Evolutionary conservation across 345 rosid species (phyloP).

Genomic region (Syzygium jambos): DNA sequence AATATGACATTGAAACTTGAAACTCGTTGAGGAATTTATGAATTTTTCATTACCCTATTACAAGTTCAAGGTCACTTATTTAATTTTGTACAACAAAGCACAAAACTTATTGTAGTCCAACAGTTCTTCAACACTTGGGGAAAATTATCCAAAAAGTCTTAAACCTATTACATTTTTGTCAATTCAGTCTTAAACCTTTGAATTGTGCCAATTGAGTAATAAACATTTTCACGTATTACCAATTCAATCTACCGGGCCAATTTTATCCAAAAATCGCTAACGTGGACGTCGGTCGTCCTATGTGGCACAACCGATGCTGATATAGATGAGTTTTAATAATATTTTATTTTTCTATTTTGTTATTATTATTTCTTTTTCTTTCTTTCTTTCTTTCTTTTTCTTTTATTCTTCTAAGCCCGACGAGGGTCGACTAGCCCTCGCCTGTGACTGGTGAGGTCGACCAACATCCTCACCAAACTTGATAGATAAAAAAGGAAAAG

Average conservation of each 20-base stretch:
- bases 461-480: background rate
- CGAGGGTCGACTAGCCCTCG: too few species aligned
- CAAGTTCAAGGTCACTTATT: background rate
- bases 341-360: too few species aligned
- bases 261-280: accelerated
- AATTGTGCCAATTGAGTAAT: too few species aligned
- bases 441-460: accelerated
- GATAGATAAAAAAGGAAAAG: background rate
- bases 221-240: too few species aligned
- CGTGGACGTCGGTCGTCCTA: accelerated
- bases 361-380: too few species aligned
- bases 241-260: accelerated
- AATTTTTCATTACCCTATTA: background rate
- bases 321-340: accelerated
- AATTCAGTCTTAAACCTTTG: too few species aligned
- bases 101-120: background rate
- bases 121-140: too few species aligned
- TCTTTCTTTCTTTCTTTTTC: background rate
- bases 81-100: background rate
- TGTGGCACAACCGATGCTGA: accelerated
- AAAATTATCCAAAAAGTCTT: background rate
- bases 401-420: too few species aligned
- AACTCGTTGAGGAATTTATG: background rate
- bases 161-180: background rate
- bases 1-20: background rate